Percentiles rank a stretch among this genome's conserved stretches.
phyloP scores from a whole-genome alignment of 495 filamentous ascomycete species.

The Penicillium herquei region DNA sequence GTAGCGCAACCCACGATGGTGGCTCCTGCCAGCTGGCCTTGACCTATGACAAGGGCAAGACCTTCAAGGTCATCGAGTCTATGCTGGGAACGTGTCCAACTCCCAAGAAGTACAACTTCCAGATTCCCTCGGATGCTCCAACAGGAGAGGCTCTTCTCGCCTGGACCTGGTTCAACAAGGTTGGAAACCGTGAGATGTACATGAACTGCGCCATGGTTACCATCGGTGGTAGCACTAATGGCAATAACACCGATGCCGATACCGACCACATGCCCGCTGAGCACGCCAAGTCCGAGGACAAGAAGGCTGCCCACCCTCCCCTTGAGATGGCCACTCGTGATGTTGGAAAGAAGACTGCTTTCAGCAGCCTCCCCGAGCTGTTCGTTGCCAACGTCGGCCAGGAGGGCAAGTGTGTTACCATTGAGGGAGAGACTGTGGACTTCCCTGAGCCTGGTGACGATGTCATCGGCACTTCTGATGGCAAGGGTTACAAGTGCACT shows the following conservation, averaged over 20 bases:
- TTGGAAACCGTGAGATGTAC: conserved; percentile 91
- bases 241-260: background rate
- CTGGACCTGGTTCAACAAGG: conserved; percentile 90
- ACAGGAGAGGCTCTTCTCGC: conserved; percentile 62
- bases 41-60: conserved; percentile 69
- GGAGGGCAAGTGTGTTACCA: conserved; percentile 31
- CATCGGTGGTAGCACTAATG: conserved; percentile 50
- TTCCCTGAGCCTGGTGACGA: conserved; percentile 29
- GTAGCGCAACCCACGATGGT: conserved; percentile 73
- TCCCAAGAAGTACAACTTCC: conserved; percentile 48
- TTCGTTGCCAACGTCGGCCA: conserved; percentile 58
- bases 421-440: conserved; percentile 25
- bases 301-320: conserved; percentile 12
- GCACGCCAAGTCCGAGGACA: conserved; percentile 1
- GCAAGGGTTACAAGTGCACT: conserved; percentile 29
- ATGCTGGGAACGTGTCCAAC: conserved; percentile 80
- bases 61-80: conserved; percentile 79
- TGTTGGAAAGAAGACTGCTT: conserved; percentile 38
- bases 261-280: background rate
- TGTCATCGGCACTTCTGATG: conserved; percentile 17
- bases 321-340: conserved; percentile 28
- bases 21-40: conserved; percentile 85
- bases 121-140: conserved; percentile 43
- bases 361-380: conserved; percentile 44
- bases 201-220: conserved; percentile 86